Evolutionary conservation across 768 basidiomycete species (phyloP).

Genomic region (Filobasidium wieringae): DNA sequence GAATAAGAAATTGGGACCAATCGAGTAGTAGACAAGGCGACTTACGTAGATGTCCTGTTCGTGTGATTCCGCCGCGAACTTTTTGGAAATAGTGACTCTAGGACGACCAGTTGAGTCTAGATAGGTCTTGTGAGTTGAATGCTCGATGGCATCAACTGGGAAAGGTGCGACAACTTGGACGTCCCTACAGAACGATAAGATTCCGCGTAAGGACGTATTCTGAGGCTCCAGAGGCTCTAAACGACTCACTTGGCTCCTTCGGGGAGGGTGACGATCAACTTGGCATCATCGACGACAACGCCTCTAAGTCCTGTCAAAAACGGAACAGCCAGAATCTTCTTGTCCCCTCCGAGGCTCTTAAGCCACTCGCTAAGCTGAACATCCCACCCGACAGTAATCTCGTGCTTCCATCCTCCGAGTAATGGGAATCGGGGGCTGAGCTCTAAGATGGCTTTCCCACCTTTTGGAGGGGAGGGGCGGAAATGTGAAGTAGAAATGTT

Average conservation of each 20-base stretch:
- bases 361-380: conserved; percentile 53
- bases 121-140: conserved; percentile 69
- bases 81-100: conserved; percentile 58
- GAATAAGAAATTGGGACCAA: too few relatives aligned
- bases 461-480: conserved; percentile 53
- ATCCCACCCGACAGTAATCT: conserved; percentile 88
- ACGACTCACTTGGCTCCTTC: conserved; percentile 83
- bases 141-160: conserved; percentile 51
- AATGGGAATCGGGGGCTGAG: conserved; percentile 81
- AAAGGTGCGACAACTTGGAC: conserved; percentile 68
- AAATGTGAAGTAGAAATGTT: conserved; percentile 92
- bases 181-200: conserved; percentile 46
- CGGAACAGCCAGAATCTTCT: conserved; percentile 67
- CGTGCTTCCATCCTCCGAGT: conserved; percentile 95
- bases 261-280: conserved; percentile 69
- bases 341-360: conserved; percentile 53
- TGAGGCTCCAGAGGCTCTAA: not conserved
- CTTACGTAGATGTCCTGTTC: conserved; percentile 69
- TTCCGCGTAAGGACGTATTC: conserved; percentile 10
- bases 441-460: conserved; percentile 51
- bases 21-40: conserved; percentile 1
- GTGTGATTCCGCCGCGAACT: conserved; percentile 66
- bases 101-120: conserved; percentile 87
- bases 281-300: conserved; percentile 66
- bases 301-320: conserved; percentile 71